Conservation (phyloP, 2,329 filamentous ascomycete species). For the Cadophora gregata region DNA sequence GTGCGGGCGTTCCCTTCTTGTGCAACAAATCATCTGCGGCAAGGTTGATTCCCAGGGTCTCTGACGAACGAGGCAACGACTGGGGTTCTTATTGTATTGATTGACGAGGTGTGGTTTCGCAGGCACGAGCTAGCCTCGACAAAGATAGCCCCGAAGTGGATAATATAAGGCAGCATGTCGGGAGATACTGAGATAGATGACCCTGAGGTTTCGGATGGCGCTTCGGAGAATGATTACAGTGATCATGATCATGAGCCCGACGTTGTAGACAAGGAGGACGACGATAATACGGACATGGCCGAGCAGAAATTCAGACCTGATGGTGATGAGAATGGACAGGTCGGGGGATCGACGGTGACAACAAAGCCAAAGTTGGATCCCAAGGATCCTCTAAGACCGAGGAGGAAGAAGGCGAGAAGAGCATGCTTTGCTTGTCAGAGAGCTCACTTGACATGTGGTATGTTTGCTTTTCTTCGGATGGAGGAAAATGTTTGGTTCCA, state of each 20-base stretch:
- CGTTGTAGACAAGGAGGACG: conserved; percentile 41
- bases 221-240: conserved; percentile 46
- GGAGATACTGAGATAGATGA: conserved; percentile 46
- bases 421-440: conserved; percentile 97
- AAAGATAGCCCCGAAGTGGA: conserved; percentile 23
- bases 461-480: conserved; percentile 52
- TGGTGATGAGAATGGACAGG: conserved; percentile 42
- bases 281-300: conserved; percentile 44
- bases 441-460: conserved; percentile 98
- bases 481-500: conserved; percentile 23
- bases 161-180: conserved; percentile 45
- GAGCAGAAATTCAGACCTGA: conserved; percentile 43
- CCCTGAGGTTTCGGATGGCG: conserved; percentile 45
- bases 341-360: conserved; percentile 48
- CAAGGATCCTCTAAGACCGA: conserved; percentile 88
- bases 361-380: conserved; percentile 72
- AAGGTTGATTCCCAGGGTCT: conserved; percentile 36
- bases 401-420: conserved; percentile 93
- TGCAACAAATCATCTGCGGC: conserved; percentile 39
- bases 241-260: conserved; percentile 44
- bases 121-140: conserved; percentile 36
- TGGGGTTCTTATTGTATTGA: conserved; percentile 38
- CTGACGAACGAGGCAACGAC: conserved; percentile 35
- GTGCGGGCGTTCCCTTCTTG: conserved; percentile 34
- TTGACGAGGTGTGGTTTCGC: conserved; percentile 42